These are phyloP conservation scores for Suillus variegatus DNA, from an alignment of 768 basidiomycete species.

Conservation along the genomic window DNA sequence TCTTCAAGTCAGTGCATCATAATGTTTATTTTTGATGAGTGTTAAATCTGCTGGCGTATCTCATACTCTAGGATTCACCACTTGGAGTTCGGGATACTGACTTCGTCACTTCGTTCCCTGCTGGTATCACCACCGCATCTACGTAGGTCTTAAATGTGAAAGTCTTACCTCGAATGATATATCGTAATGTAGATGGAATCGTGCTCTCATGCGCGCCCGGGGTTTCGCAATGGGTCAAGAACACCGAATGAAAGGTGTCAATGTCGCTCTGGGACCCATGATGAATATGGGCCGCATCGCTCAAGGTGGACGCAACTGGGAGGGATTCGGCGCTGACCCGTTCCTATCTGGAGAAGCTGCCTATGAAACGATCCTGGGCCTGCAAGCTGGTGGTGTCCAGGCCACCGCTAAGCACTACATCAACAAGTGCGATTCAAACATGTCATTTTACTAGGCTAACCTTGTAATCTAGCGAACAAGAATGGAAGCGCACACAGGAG, in stretches of 20 bases:
- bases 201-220: slow-evolving; percentile 71
- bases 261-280: slow-evolving; percentile 79
- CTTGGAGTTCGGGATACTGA: slow-evolving; percentile 78
- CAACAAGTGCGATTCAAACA: slow-evolving; percentile 52
- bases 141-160: slow-evolving; percentile 51
- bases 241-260: slow-evolving; percentile 80
- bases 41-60: neutral
- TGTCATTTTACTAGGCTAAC: neutral
- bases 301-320: slow-evolving; percentile 88
- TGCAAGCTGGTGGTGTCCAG: slow-evolving; percentile 82
- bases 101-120: slow-evolving; percentile 76
- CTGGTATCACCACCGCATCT: slow-evolving; percentile 80
- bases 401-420: slow-evolving; percentile 86
- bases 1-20: slow-evolving; percentile 50
- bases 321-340: slow-evolving; percentile 93
- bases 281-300: slow-evolving; percentile 86
- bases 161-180: neutral
- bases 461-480: slow-evolving; percentile 34
- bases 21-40: neutral
- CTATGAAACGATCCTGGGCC: slow-evolving; percentile 78
- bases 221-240: slow-evolving; percentile 82
- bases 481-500: slow-evolving; percentile 32
- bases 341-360: slow-evolving; percentile 78
- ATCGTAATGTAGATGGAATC: slow-evolving; percentile 59
- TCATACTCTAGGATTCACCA: slow-evolving; percentile 58